phyloP scores from a whole-genome alignment of 1,139 yeast genomes.

The Magnusiomyces fungicola region DNA sequence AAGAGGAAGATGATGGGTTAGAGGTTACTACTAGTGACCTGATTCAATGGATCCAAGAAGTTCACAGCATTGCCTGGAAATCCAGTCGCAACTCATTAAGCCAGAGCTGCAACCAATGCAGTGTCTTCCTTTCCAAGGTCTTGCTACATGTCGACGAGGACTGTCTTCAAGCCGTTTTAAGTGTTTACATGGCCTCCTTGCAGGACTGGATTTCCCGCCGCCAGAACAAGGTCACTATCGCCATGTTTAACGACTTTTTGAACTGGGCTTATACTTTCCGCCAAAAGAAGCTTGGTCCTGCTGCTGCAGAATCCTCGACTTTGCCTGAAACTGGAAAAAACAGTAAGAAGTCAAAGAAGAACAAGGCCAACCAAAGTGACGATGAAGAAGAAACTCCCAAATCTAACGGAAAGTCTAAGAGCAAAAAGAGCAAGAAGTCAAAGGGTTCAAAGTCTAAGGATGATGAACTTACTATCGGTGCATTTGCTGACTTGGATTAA shows the following conservation, averaged over 20 bases:
- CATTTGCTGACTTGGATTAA: too few relatives aligned
- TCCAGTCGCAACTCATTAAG: conserved; percentile 46
- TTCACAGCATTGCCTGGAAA: conserved; percentile 38
- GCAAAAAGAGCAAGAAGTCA: too few relatives aligned
- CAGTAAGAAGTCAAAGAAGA: background rate
- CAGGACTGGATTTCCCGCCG: conserved; percentile 51
- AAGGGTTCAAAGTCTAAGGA: too few relatives aligned
- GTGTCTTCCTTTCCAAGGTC: conserved; percentile 57
- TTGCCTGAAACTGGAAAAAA: too few relatives aligned
- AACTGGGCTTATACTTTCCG: conserved; percentile 50
- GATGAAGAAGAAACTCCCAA: too few relatives aligned
- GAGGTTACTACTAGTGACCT: conserved; percentile 16
- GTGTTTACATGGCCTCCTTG: conserved; percentile 50
- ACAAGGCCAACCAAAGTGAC: too few relatives aligned
- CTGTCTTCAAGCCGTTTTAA: conserved; percentile 36
- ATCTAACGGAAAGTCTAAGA: too few relatives aligned
- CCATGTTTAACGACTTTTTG: conserved; percentile 67
- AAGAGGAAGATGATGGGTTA: conserved; percentile 25
- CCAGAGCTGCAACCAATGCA: conserved; percentile 52
- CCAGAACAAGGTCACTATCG: conserved; percentile 47
- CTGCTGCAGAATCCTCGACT: too few relatives aligned
- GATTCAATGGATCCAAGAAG: conserved; percentile 20
- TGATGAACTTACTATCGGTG: too few relatives aligned
- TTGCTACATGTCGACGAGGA: conserved; percentile 29
- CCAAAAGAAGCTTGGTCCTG: conserved; percentile 8